Evolutionary conservation across 1,139 yeast genomes (phyloP), one percentile per base, ranked within the genome.

Genomic region (Pichia norvegensis): DNA sequence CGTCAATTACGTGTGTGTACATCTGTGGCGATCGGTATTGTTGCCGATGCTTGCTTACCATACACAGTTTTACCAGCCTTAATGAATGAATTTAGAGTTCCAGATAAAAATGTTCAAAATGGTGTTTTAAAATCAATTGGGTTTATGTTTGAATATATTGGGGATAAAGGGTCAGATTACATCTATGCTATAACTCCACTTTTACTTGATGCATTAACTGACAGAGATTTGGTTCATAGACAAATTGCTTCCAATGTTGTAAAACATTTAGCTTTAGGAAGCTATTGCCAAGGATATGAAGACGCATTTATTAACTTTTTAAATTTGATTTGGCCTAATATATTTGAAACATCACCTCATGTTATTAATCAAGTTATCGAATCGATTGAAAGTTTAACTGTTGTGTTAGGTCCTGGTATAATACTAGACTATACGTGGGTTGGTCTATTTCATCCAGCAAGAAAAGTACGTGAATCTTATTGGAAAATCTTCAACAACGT

Each of bases 11-110:
- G 99, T 58, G 97, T 94, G 13, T 90, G 97, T 61, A 88, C 98
- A 0, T 97, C 98, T 1, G 97, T 94, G 38, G 99, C 99, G 0
- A 86, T 94, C 55, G 98, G 96, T 33, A 90, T 94, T 57, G 95
- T 94, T 14, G 97, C 98, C 0, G 95, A 90, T 48, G 80, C 85
- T 0, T 92, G 98, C 66, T 79, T 86, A 0, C 97, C 98, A 0
- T 92, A 86, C 63, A 86, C 97, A 0, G 95, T 92, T 0, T 65
- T 94, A n/a, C 98, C 99, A 0, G 95, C 96, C 0, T 69, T 94
- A 40, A 86, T 94, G 95, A 90, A 92, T 62, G 98, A 92, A 62
- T 94, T 92, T 60, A 73, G 95, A 45, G 85, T 85, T 4, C 97
- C 96, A 0, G 97, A 92, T 54, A 79, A 82, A 48, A 90, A 90